Evolutionary conservation across 352 stramenopile species (phyloP).

Genomic region (Globisporangium perplexum): DNA sequence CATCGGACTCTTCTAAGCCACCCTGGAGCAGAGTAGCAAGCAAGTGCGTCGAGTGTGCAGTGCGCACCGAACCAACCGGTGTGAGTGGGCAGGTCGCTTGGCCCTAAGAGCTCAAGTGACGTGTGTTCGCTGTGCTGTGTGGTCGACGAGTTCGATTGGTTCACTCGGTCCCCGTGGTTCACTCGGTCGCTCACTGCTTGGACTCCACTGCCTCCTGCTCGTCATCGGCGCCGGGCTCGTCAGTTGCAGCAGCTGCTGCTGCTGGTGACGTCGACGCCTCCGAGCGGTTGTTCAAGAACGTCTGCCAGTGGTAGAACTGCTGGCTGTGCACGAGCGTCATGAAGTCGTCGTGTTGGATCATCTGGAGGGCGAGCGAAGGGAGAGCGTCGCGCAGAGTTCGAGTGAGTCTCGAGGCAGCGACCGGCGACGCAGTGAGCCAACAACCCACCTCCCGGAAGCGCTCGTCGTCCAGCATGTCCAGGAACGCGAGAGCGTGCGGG

Average conservation of each 20-base stretch:
- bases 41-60: background rate
- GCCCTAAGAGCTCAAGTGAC: constrained; percentile 1
- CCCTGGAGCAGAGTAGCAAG: too few species aligned
- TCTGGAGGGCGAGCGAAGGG: constrained; percentile 27
- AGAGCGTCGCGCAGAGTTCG: background rate
- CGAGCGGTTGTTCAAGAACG: constrained; percentile 77
- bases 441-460: constrained; percentile 61
- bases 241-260: background rate
- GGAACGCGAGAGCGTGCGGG: constrained; percentile 82
- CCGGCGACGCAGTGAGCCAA: background rate
- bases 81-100: background rate
- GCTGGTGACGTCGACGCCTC: constrained; percentile 29
- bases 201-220: background rate
- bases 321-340: constrained; percentile 84
- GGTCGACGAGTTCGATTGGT: background rate
- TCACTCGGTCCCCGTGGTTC: too few species aligned
- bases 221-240: background rate
- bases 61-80: background rate
- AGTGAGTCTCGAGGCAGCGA: background rate
- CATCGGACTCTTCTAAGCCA: constrained; percentile 94
- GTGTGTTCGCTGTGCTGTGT: background rate
- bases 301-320: constrained; percentile 90
- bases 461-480: constrained; percentile 87
- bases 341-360: constrained; percentile 84
- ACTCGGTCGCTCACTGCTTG: background rate